Percentiles rank a stretch among this genome's conserved stretches.
Evolutionary conservation across 495 filamentous ascomycete species (phyloP).

Genomic region (Tricharina praecox): DNA sequence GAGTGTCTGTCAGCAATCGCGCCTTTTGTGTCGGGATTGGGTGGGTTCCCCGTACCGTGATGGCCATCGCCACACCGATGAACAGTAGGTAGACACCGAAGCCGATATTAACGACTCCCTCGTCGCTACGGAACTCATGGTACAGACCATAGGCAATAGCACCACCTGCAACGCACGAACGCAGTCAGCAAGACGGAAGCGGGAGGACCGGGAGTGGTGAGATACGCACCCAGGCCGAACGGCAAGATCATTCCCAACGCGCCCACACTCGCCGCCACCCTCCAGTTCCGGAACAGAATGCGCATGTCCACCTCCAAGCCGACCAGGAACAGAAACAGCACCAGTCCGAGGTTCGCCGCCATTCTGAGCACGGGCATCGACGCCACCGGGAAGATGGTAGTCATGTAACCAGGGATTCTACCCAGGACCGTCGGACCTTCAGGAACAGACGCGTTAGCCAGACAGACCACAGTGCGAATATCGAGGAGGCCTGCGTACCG

Average conservation of each 20-base stretch:
- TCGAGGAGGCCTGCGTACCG: slow-evolving; percentile 70
- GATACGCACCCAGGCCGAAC: slow-evolving; percentile 40
- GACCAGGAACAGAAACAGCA: slow-evolving; percentile 84
- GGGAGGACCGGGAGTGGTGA: too few relatives aligned
- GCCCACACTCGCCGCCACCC: slow-evolving; percentile 63
- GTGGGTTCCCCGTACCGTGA: slow-evolving; percentile 42
- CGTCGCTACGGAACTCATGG: slow-evolving; percentile 53
- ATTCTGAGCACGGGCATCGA: slow-evolving; percentile 56
- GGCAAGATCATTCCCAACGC: slow-evolving; percentile 74
- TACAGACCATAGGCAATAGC: slow-evolving; percentile 81
- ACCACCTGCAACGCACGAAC: slow-evolving; percentile 39
- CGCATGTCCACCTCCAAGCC: slow-evolving; percentile 84
- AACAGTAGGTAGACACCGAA: slow-evolving; percentile 84
- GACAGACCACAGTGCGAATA: slow-evolving; percentile 35
- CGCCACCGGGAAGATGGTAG: slow-evolving; percentile 50
- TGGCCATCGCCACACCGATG: slow-evolving; percentile 84
- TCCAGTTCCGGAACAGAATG: slow-evolving; percentile 76
- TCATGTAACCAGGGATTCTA: slow-evolving; percentile 55
- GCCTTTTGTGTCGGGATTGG: not conserved
- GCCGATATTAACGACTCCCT: slow-evolving; percentile 39
- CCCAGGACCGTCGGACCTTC: slow-evolving; percentile 52
- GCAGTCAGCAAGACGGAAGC: slow-evolving; percentile 1
- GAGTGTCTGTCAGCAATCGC: not conserved
- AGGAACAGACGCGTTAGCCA: not conserved
- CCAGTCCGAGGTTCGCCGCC: slow-evolving; percentile 75